Percentiles rank a stretch among this genome's conserved stretches.
Evolutionary conservation across 768 basidiomycete species (phyloP).

Genomic region (Termitomyces bulborhizus): DNA sequence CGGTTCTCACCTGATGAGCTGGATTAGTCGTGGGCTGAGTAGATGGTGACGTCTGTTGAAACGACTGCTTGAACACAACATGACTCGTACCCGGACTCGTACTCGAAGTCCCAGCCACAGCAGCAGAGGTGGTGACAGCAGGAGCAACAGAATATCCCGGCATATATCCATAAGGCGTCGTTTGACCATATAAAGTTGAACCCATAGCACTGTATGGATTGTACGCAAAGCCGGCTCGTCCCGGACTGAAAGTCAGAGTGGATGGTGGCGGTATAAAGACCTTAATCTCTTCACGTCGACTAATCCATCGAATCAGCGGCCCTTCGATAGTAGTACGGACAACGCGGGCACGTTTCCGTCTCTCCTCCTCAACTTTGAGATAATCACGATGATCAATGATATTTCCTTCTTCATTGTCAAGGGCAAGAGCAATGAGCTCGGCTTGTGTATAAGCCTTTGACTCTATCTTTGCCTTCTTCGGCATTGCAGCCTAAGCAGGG

Average conservation of each 20-base stretch:
- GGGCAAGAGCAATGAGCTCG: constrained; percentile 77
- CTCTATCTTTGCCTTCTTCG: constrained; percentile 54
- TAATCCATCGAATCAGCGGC: constrained; percentile 68
- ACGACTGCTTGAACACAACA: not conserved
- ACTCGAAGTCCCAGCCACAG: not conserved
- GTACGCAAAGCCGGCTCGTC: constrained; percentile 10
- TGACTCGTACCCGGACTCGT: not conserved
- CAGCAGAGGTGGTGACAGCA: not conserved
- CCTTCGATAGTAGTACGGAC: constrained; percentile 59
- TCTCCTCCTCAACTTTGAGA: constrained; percentile 76
- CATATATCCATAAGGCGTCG: constrained; percentile 10
- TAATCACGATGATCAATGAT: constrained; percentile 74
- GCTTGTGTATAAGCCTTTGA: constrained; percentile 62
- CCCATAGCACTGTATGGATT: constrained; percentile 9
- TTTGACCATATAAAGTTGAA: constrained; percentile 13
- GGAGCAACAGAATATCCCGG: not conserved
- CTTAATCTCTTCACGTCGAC: constrained; percentile 52
- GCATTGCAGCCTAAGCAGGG: constrained; percentile 41
- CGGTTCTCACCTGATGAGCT: not conserved
- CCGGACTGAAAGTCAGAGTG: constrained; percentile 12
- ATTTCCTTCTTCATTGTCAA: constrained; percentile 86
- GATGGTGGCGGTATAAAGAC: constrained; percentile 34
- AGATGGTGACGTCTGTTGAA: not conserved
- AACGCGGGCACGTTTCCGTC: constrained; percentile 60
- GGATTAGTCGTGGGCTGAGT: not conserved